Percentiles rank a stretch among this genome's conserved stretches.
Evolutionary conservation across 2,329 filamentous ascomycete genomes (phyloP).

Genomic region (Furcasterigmium sp.): DNA sequence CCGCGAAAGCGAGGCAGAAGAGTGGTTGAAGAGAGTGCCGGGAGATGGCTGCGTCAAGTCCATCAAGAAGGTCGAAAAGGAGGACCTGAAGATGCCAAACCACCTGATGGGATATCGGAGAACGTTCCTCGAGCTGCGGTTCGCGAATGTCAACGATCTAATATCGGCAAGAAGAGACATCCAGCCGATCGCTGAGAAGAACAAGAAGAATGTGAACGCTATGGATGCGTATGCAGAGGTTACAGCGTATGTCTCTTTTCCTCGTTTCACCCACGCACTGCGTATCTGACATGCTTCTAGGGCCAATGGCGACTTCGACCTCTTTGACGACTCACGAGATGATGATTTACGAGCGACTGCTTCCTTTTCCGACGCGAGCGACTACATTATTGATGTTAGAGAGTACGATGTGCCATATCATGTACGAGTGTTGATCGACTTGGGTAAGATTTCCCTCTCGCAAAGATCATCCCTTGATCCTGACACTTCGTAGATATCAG

Average conservation of each 20-base stretch:
- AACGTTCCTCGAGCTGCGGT: constrained; percentile 81
- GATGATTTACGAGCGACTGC: constrained; percentile 74
- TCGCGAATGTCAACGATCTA: constrained; percentile 82
- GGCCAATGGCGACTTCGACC: constrained; percentile 78
- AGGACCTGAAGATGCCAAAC: constrained; percentile 92
- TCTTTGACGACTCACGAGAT: constrained; percentile 85
- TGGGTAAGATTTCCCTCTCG: constrained; percentile 45
- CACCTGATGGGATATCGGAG: constrained; percentile 87
- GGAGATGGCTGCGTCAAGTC: constrained; percentile 78
- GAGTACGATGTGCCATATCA: constrained; percentile 99
- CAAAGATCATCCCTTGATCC: constrained; percentile 5
- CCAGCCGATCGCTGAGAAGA: constrained; percentile 89
- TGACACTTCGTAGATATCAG: constrained; percentile 65
- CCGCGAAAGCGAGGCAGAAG: constrained; percentile 87
- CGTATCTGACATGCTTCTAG: constrained; percentile 33
- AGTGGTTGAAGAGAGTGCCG: constrained; percentile 78
- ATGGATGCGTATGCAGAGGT: constrained; percentile 99
- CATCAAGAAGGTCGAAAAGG: constrained; percentile 76
- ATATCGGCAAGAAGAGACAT: constrained; percentile 79
- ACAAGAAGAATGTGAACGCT: constrained; percentile 91
- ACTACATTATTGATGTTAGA: constrained; percentile 96
- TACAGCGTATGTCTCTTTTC: constrained; percentile 58
- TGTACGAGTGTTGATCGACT: constrained; percentile 96
- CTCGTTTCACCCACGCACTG: too few relatives aligned
- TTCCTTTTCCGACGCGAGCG: constrained; percentile 80